Evolutionary conservation across 768 basidiomycete species (phyloP).

Genomic region (Phlegmacium glaucopus): DNA sequence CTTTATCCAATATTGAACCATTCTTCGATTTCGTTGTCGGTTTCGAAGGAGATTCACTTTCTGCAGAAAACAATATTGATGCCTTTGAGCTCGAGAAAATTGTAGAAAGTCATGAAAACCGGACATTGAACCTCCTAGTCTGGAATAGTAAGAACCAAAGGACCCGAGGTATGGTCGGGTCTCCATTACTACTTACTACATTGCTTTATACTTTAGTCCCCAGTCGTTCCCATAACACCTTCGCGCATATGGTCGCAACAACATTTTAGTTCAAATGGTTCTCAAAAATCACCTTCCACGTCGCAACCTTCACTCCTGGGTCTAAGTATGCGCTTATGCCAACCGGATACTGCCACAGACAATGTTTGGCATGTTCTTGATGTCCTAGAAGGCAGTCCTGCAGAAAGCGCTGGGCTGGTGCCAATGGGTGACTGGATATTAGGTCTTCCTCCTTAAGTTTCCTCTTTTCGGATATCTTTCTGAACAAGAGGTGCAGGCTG

Average conservation of each 20-base stretch:
- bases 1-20: constrained; percentile 79
- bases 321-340: constrained; percentile 89
- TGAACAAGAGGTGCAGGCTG: constrained; percentile 71
- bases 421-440: constrained; percentile 71
- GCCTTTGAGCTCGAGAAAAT: constrained; percentile 72
- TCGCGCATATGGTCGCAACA: constrained; percentile 79
- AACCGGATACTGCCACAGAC: constrained; percentile 83
- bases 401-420: constrained; percentile 93
- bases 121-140: constrained; percentile 64
- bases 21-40: constrained; percentile 98
- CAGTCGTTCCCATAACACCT: constrained; percentile 83
- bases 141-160: constrained; percentile 81
- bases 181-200: not conserved
- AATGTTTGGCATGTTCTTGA: constrained; percentile 99
- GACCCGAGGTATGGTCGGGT: constrained; percentile 52
- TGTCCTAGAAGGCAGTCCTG: constrained; percentile 93
- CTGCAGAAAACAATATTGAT: constrained; percentile 55
- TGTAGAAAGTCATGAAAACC: constrained; percentile 78
- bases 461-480: not conserved
- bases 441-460: constrained; percentile 22
- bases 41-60: constrained; percentile 66
- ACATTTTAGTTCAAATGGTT: constrained; percentile 30
- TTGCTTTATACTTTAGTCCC: not conserved
- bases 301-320: constrained; percentile 89
- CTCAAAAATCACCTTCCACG: constrained; percentile 35